Evolutionary conservation across 2,329 filamentous ascomycete genomes (phyloP).

Genomic region (Pyrenophora graminea): DNA sequence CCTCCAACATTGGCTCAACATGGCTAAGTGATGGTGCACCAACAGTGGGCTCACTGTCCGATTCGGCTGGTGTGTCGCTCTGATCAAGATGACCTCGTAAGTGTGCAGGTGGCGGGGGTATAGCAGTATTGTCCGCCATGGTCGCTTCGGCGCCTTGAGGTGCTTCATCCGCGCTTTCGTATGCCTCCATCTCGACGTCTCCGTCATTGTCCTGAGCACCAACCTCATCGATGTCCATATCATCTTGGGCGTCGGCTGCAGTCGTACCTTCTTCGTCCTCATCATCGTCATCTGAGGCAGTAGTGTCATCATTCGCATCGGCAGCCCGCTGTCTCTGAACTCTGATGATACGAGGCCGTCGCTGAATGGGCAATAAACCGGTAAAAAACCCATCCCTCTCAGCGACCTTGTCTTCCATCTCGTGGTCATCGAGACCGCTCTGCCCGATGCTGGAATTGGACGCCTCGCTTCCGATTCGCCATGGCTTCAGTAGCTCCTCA

Average conservation of each 20-base stretch:
- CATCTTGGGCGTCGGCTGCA: constrained; percentile 44
- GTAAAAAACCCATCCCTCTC: constrained; percentile 39
- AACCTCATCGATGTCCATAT: constrained; percentile 54
- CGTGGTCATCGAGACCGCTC: constrained; percentile 81
- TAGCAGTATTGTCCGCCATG: constrained; percentile 73
- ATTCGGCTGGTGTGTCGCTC: constrained; percentile 71
- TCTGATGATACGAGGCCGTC: constrained; percentile 32
- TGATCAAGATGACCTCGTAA: constrained; percentile 57
- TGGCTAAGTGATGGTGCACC: constrained; percentile 64
- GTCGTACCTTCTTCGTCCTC: constrained; percentile 55
- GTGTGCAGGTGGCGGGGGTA: constrained; percentile 33
- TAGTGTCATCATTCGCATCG: constrained; percentile 53
- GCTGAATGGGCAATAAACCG: constrained; percentile 32
- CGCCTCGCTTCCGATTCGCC: constrained; percentile 83
- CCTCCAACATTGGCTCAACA: constrained; percentile 68
- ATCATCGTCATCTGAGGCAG: constrained; percentile 50
- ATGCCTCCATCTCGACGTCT: constrained; percentile 56
- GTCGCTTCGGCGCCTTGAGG: constrained; percentile 78
- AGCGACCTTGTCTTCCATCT: constrained; percentile 60
- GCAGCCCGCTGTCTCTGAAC: constrained; percentile 28
- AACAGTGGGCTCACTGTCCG: constrained; percentile 68
- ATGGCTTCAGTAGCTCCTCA: constrained; percentile 86
- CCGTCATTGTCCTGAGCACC: constrained; percentile 54
- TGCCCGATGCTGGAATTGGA: constrained; percentile 77
- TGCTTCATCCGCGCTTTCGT: constrained; percentile 62